Conservation (phyloP, 371 early-diverging fungal species). For the Chytridiales sp. region DNA sequence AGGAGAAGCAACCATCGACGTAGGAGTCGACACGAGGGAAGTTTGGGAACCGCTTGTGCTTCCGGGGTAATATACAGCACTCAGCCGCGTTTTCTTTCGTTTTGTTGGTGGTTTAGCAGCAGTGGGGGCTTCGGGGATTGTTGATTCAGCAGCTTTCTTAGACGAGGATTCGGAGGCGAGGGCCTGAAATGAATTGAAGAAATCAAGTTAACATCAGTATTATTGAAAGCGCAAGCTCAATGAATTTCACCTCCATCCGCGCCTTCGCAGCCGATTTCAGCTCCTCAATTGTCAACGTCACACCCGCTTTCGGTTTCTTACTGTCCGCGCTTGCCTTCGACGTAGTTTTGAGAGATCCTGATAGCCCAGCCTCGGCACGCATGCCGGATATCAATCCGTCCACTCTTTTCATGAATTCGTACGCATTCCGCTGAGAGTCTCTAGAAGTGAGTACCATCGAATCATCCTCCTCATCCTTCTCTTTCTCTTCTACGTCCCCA, state of each 20-base stretch:
- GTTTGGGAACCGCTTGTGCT: too few species aligned
- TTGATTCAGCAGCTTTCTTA: too few species aligned
- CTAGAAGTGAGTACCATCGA: not conserved
- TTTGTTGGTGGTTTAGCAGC: too few species aligned
- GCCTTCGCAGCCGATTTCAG: constrained; percentile 20
- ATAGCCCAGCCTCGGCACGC: not conserved
- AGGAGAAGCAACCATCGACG: too few species aligned
- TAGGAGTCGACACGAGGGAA: too few species aligned
- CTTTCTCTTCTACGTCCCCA: constrained; percentile 13
- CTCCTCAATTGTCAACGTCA: constrained; percentile 17
- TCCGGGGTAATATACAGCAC: too few species aligned
- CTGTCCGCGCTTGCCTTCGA: not conserved
- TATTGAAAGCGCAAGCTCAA: too few species aligned
- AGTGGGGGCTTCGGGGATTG: too few species aligned
- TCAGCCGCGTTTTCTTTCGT: too few species aligned
- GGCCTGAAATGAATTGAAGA: too few species aligned
- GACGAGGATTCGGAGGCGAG: too few species aligned
- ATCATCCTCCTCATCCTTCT: not conserved
- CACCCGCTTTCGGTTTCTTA: not conserved
- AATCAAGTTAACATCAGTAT: too few species aligned
- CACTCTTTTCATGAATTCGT: constrained; percentile 16
- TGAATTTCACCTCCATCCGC: constrained; percentile 9
- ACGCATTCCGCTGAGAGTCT: constrained; percentile 4
- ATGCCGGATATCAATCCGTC: constrained; percentile 7
- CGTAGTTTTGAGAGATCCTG: not conserved